Evolutionary conservation across 306 rosid genomes (phyloP).

Genomic region (Prunus padus): DNA sequence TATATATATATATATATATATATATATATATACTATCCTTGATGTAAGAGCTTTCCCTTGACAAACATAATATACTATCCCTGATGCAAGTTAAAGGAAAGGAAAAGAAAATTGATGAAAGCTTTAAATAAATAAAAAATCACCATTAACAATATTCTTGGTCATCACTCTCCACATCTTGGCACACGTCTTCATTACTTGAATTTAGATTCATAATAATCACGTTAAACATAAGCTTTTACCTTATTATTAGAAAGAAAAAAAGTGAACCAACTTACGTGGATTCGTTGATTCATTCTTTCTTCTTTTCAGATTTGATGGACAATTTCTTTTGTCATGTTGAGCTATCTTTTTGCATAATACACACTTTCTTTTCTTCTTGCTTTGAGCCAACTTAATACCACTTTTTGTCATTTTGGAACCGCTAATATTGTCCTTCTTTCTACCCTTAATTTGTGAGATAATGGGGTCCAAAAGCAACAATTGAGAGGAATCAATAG

Average conservation of each 20-base stretch:
- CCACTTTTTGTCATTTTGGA: background rate
- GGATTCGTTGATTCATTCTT: background rate
- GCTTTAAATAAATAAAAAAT: no score
- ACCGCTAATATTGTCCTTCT: background rate
- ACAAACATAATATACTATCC: no score
- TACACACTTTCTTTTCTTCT: background rate
- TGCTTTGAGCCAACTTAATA: background rate
- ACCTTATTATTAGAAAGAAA: background rate
- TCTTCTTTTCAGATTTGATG: background rate
- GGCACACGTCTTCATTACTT: background rate
- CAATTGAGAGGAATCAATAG: background rate
- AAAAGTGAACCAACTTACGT: background rate
- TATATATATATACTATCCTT: no score
- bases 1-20: no score
- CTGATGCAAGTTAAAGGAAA: no score
- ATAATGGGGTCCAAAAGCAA: background rate
- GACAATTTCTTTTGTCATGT: constrained; percentile 1
- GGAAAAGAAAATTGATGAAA: no score
- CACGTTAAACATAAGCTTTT: background rate
- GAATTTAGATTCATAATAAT: background rate
- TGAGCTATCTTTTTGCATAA: background rate
- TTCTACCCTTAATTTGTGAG: background rate
- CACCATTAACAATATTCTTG: background rate
- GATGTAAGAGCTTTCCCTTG: no score
- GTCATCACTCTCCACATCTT: background rate